Evolutionary conservation across 176 grass and related monocot species (phyloP).

Genomic region (Tillandsia fasciculata): DNA sequence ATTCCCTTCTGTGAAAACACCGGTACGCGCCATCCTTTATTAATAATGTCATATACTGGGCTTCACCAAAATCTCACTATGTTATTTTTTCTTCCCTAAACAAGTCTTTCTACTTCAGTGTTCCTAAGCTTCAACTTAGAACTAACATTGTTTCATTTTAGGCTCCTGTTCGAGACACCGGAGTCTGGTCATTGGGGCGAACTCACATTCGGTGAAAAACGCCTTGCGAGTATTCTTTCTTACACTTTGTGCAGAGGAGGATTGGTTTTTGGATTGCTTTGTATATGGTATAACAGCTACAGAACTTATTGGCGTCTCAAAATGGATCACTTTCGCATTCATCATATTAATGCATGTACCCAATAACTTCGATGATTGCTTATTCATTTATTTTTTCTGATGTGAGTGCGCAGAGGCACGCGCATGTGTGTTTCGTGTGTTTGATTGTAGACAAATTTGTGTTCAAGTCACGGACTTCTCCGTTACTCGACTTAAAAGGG

Average conservation of each 20-base stretch:
- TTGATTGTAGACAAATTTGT: too few species aligned
- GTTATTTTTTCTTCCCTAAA: too few species aligned
- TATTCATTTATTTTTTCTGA: too few species aligned
- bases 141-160: slow-evolving; percentile 19
- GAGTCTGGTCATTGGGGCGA: slow-evolving; percentile 66
- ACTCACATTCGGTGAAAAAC: slow-evolving; percentile 73
- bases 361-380: too few species aligned
- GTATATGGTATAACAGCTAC: slow-evolving; percentile 27
- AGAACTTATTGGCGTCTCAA: not conserved
- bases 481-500: too few species aligned
- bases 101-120: not conserved
- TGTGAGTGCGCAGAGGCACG: too few species aligned
- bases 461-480: too few species aligned
- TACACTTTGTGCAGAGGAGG: slow-evolving; percentile 20
- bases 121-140: not conserved
- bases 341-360: too few species aligned
- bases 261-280: slow-evolving; percentile 19
- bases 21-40: slow-evolving; percentile 26
- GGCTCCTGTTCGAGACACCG: slow-evolving; percentile 76
- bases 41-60: too few species aligned
- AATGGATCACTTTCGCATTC: too few species aligned
- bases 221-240: not conserved
- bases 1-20: slow-evolving; percentile 75
- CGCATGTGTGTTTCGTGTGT: too few species aligned
- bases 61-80: too few species aligned